These are phyloP conservation scores for Carex myosuroides DNA, from an alignment of 176 grass and related monocot species.

Conservation along the genomic window DNA sequence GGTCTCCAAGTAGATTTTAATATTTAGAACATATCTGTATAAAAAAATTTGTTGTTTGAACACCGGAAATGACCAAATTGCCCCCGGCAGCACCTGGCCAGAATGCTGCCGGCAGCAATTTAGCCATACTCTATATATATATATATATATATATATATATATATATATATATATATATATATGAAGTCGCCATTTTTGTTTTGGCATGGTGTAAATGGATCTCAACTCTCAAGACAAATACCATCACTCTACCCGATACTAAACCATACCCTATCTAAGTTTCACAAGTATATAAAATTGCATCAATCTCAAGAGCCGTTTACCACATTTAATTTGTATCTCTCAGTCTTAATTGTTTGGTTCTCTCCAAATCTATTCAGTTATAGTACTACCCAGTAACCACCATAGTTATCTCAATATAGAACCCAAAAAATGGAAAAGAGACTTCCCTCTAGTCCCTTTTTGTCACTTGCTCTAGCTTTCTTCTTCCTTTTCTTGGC, in stretches of 20 bases:
- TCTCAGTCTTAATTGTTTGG: neutral
- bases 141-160: neutral
- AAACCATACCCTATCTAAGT: neutral
- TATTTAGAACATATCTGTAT: too few relatives aligned
- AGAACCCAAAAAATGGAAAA: slow-evolving; percentile 5
- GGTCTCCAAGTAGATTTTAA: too few relatives aligned
- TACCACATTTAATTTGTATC: neutral
- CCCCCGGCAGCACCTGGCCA: too few relatives aligned
- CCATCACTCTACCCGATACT: neutral
- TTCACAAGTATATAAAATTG: neutral
- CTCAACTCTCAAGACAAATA: neutral
- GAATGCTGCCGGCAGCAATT: too few relatives aligned
- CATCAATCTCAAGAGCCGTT: slow-evolving; percentile 9
- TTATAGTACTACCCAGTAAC: neutral
- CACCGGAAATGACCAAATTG: too few relatives aligned
- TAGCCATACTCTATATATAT: too few relatives aligned
- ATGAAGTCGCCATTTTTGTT: neutral
- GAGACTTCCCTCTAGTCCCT: neutral
- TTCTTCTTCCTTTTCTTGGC: slow-evolving; percentile 13
- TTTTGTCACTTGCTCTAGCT: neutral
- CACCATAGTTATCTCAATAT: neutral
- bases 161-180: neutral
- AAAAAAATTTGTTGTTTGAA: too few relatives aligned
- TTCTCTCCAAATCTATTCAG: neutral
- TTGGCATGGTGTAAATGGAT: neutral